Evolutionary conservation across 108 stramenopile species (phyloP), one percentile per base, ranked within the genome.

Genomic region (Stephanodiscus triporus): DNA sequence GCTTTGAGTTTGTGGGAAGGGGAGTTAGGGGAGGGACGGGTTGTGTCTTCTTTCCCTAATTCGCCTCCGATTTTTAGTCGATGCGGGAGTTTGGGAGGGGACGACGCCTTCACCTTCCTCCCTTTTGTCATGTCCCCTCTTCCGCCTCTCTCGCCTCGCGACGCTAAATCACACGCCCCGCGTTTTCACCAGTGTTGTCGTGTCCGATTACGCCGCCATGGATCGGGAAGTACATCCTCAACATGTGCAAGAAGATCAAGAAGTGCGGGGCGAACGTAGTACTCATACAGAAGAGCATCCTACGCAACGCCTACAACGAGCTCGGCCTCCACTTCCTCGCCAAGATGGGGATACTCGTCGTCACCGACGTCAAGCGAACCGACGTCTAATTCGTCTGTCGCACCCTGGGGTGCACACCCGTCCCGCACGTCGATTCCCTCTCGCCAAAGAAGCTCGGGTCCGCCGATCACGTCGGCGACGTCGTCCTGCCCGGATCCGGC

Each of bases 251-350:
- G 84, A 90, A 93, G 72, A 97, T 99, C 82, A 98, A 99, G 84
- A 98, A 99, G 80, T 78, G 86, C 4, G 99, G 99, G 16, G 91
- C 91, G 86, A 99, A 98, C 66, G 98, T 99, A 9, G 80, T 99
- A 4, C 85, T 99, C 55, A 92, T 99, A 63, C 99, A 99, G 87
- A 99, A 99, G 78, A 88, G 87, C 32, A 99, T 99, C 56, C 86
- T 99, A 19, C 86, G 98, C 29, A 98, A 99, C 85, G 98, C 98
- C 61, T 98, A 98, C 96, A 99, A 99, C 72, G 99, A 99, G 88
- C 82, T 99, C 45, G 89, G 89, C 60, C 84, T 99, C 50, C 99
- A 99, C 73, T 99, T 99, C 80, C 82, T 99, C 68, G 98, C 97
- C 68, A 98, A 97, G 80, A 97, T 99, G 97, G 97, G 90, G 26